Evolutionary conservation across 305 asterid species (phyloP).

Genomic region (Plantago rigida): DNA sequence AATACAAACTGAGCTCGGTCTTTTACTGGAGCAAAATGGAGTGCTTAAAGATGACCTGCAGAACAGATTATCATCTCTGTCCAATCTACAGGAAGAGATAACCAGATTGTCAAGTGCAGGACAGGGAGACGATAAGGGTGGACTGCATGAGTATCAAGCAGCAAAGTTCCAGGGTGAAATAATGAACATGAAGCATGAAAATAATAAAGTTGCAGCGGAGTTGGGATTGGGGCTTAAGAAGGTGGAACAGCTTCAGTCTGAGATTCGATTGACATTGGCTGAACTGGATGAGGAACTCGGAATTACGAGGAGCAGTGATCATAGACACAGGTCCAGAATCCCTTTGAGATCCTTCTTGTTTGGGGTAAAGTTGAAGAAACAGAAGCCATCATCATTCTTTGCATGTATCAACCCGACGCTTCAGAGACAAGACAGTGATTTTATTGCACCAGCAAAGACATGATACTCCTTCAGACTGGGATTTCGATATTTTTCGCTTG

Average conservation of each 20-base stretch:
- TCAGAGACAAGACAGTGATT: constrained; percentile 9
- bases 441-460: constrained; percentile 1
- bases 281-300: constrained; percentile 56
- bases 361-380: constrained; percentile 64
- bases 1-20: constrained; percentile 59
- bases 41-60: constrained; percentile 58
- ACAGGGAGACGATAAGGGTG: constrained; percentile 55
- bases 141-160: constrained; percentile 74
- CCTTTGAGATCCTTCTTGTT: constrained; percentile 66
- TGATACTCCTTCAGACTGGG: neutral
- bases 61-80: constrained; percentile 51
- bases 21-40: constrained; percentile 63
- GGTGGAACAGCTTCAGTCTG: constrained; percentile 46
- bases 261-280: constrained; percentile 47
- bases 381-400: constrained; percentile 54
- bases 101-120: constrained; percentile 59
- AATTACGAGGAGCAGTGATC: constrained; percentile 46
- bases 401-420: constrained; percentile 41
- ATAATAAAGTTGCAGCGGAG: constrained; percentile 64
- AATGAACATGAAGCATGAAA: constrained; percentile 85
- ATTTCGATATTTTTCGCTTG: neutral
- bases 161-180: constrained; percentile 89
- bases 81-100: constrained; percentile 72
- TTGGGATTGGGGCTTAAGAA: constrained; percentile 55
- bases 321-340: constrained; percentile 40